These are phyloP conservation scores for Posidonia oceanica DNA, from an alignment of 116 monocot species.

Conservation along the genomic window DNA sequence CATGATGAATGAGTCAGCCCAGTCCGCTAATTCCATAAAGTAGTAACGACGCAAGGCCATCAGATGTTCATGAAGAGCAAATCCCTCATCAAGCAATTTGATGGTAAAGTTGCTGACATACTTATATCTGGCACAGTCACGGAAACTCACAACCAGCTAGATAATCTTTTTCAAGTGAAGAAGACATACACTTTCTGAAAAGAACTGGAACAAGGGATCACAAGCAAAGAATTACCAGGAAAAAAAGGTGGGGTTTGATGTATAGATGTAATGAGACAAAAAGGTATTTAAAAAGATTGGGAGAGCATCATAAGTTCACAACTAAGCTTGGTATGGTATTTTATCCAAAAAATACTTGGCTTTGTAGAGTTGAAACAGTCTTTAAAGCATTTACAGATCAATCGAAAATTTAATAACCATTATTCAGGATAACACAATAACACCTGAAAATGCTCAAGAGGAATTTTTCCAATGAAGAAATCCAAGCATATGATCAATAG, in stretches of 20 bases:
- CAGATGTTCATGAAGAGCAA: constrained; percentile 70
- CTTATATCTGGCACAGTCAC: constrained; percentile 46
- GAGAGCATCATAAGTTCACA: too few relatives aligned
- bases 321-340: too few relatives aligned
- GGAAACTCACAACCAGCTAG: not conserved
- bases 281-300: too few relatives aligned
- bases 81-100: constrained; percentile 89
- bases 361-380: too few relatives aligned
- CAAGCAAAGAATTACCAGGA: not conserved
- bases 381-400: too few relatives aligned
- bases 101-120: constrained; percentile 87
- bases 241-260: too few relatives aligned
- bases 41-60: constrained; percentile 79
- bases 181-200: too few relatives aligned
- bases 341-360: too few relatives aligned
- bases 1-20: constrained; percentile 76
- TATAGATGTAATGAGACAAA: too few relatives aligned
- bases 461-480: not conserved
- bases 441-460: not conserved
- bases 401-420: too few relatives aligned
- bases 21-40: constrained; percentile 93
- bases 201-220: not conserved
- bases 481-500: not conserved
- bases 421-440: too few relatives aligned
- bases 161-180: not conserved